phyloP scores from a whole-genome alignment of 495 filamentous ascomycete species.

The Echria macrotheca region DNA sequence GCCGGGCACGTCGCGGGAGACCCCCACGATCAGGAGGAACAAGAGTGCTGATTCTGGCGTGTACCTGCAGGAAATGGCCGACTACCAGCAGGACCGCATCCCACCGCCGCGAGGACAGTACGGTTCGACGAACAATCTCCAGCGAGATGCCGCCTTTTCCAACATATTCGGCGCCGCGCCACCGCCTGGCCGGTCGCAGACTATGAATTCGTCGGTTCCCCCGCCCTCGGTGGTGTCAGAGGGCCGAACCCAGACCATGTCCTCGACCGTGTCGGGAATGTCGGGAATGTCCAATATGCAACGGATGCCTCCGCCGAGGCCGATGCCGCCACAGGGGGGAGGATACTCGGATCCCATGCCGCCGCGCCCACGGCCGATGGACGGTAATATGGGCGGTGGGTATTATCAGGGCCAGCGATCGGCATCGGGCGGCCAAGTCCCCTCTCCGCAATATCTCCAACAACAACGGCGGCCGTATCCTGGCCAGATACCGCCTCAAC shows the following conservation, averaged over 20 bases:
- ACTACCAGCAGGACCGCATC: conserved; percentile 75
- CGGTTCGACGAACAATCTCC: conserved; percentile 62
- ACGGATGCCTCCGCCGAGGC: conserved; percentile 55
- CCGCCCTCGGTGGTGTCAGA: conserved; percentile 40
- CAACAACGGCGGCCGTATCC: conserved; percentile 46
- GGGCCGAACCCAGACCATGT: conserved; percentile 83
- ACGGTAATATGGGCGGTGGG: conserved; percentile 45
- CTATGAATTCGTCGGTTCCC: conserved; percentile 66
- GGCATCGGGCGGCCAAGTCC: conserved; percentile 39
- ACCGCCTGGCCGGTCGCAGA: conserved; percentile 80
- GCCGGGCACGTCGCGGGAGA: too few relatives aligned
- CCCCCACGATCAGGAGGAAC: not conserved
- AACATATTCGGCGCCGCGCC: conserved; percentile 91
- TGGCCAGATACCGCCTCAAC: conserved; percentile 34
- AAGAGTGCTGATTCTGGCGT: not conserved
- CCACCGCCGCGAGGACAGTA: conserved; percentile 56
- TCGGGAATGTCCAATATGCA: conserved; percentile 41
- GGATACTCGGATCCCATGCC: conserved; percentile 36
- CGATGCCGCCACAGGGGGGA: conserved; percentile 41
- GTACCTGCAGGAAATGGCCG: conserved; percentile 58
- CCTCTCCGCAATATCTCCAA: conserved; percentile 33
- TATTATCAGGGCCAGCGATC: conserved; percentile 52
- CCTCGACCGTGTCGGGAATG: conserved; percentile 72
- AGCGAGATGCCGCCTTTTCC: conserved; percentile 91
- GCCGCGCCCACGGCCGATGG: conserved; percentile 35